Percentiles rank a stretch among this genome's conserved stretches.
Evolutionary conservation across 768 basidiomycete species (phyloP).

Genomic region (Boletales sp.): DNA sequence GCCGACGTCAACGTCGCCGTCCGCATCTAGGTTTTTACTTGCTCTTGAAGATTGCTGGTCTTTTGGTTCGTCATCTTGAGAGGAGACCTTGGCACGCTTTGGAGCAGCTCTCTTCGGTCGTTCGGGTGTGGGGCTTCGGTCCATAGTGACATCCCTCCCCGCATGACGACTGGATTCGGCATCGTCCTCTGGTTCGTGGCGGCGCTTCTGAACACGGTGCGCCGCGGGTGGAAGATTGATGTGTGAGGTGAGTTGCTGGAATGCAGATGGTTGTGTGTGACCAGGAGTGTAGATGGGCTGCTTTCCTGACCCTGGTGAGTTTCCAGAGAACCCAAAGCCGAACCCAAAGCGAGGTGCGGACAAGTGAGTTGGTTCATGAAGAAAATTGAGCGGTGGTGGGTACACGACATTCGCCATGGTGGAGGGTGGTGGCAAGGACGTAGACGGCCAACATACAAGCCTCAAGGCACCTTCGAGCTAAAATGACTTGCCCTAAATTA

Average conservation of each 20-base stretch:
- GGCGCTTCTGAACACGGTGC: conserved; percentile 56
- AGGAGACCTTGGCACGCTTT: conserved; percentile 49
- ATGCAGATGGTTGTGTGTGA: conserved; percentile 41
- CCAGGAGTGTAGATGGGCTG: conserved; percentile 40
- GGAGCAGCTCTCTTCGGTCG: conserved; percentile 64
- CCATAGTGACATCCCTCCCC: conserved; percentile 69
- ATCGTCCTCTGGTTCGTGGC: conserved; percentile 70
- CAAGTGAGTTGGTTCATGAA: conserved; percentile 54
- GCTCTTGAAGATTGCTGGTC: conserved; percentile 47
- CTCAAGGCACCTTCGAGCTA: conserved; percentile 8
- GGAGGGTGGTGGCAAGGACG: conserved; percentile 18
- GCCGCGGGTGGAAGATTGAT: conserved; percentile 39
- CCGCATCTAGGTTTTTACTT: conserved; percentile 37
- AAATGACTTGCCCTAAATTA: conserved; percentile 33
- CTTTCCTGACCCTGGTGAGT: conserved; percentile 44
- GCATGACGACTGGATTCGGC: conserved; percentile 35
- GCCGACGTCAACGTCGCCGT: conserved; percentile 64
- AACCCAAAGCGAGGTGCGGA: conserved; percentile 67
- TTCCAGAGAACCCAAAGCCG: conserved; percentile 59
- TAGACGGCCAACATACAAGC: conserved; percentile 11
- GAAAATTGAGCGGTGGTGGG: conserved; percentile 61
- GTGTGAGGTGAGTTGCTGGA: conserved; percentile 54
- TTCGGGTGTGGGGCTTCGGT: conserved; percentile 82
- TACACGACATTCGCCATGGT: conserved; percentile 73
- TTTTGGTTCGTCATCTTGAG: conserved; percentile 30